Evolutionary conservation across 495 filamentous ascomycete genomes (phyloP).

Genomic region (Aspergillus indologenus): DNA sequence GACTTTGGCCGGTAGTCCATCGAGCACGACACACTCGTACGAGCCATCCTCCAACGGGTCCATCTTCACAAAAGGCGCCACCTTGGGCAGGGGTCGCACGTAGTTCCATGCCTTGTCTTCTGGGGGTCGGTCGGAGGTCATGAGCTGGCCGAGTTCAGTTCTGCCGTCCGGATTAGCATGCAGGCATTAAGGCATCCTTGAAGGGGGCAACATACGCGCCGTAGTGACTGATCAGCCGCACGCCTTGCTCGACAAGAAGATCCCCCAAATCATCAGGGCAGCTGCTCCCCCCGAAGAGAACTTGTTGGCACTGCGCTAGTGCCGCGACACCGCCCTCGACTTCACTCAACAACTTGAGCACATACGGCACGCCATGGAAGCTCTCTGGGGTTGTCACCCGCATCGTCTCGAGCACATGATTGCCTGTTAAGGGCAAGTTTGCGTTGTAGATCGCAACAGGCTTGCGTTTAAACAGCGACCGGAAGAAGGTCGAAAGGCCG

Average conservation of each 20-base stretch:
- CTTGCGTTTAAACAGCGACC: constrained; percentile 46
- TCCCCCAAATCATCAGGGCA: constrained; percentile 56
- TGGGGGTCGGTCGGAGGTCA: constrained; percentile 45
- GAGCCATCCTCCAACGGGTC: constrained; percentile 47
- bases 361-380: constrained; percentile 53
- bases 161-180: constrained; percentile 4
- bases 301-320: constrained; percentile 40
- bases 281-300: constrained; percentile 49
- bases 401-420: constrained; percentile 45
- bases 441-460: constrained; percentile 46
- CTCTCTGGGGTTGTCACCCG: constrained; percentile 43
- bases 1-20: constrained; percentile 59
- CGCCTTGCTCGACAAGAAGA: constrained; percentile 46
- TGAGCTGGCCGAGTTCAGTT: constrained; percentile 55
- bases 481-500: constrained; percentile 39
- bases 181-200: neutral
- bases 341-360: constrained; percentile 50
- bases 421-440: constrained; percentile 48
- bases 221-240: constrained; percentile 53
- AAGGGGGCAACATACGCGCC: constrained; percentile 20
- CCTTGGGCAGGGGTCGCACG: constrained; percentile 41
- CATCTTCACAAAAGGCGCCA: constrained; percentile 44
- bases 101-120: constrained; percentile 64
- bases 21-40: constrained; percentile 56
- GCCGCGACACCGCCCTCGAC: constrained; percentile 42